Percentiles rank a stretch among this genome's conserved stretches.
Evolutionary conservation across 176 grass and related monocot genomes (phyloP).

Genomic region (Paspalum notatum): DNA sequence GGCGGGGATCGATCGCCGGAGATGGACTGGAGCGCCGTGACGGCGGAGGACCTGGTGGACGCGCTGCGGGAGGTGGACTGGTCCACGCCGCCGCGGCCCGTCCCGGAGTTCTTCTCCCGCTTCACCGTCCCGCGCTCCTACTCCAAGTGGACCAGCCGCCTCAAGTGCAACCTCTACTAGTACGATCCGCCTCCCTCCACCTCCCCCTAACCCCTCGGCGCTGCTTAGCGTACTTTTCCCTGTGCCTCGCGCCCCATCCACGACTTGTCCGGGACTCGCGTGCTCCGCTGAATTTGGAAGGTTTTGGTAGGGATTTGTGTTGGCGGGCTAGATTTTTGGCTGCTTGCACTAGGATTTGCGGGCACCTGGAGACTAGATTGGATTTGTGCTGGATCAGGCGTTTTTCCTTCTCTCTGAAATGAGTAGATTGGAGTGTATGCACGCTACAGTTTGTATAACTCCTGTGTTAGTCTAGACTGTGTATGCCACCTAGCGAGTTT

Average conservation of each 20-base stretch:
- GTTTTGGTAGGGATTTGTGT: constrained; percentile 10
- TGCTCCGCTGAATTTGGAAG: neutral
- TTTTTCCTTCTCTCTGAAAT: neutral
- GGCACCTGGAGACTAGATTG: neutral
- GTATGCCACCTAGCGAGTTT: neutral
- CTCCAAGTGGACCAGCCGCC: constrained; percentile 98
- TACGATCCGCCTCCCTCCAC: constrained; percentile 42
- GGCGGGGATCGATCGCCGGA: constrained; percentile 27
- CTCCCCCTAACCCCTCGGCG: too few species aligned
- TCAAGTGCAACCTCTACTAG: constrained; percentile 99
- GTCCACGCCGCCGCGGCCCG: constrained; percentile 87
- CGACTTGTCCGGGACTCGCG: constrained; percentile 7
- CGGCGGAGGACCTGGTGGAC: constrained; percentile 95
- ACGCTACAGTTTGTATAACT: neutral
- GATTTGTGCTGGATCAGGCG: constrained; percentile 14
- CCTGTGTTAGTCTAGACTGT: neutral
- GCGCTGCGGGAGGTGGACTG: constrained; percentile 97
- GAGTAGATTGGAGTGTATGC: neutral
- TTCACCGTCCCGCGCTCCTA: constrained; percentile 96
- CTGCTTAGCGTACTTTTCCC: neutral
- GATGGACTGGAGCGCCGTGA: constrained; percentile 99
- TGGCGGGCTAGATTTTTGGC: neutral
- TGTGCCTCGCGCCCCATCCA: neutral
- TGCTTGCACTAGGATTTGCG: constrained; percentile 12
- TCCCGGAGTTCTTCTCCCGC: constrained; percentile 97